Conservation (phyloP, 306 rosid genomes). For the Myrica gale region DNA sequence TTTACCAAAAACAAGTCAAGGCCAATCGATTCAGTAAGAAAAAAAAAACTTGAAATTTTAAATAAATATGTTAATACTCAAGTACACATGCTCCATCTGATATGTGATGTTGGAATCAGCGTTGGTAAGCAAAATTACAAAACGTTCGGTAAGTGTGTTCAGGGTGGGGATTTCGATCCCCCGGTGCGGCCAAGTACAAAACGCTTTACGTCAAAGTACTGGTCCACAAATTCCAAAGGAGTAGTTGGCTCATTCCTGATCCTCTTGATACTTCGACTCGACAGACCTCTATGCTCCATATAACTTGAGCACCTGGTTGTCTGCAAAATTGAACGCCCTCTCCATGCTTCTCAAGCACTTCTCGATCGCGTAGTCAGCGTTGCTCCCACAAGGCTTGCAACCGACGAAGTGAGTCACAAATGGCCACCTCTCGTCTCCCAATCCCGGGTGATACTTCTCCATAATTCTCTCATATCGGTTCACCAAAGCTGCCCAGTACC, state of each 20-base stretch:
- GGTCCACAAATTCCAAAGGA: constrained; percentile 73
- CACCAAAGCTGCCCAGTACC: constrained; percentile 97
- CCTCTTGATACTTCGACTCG: constrained; percentile 92
- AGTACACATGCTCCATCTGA: too few species aligned
- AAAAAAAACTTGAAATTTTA: too few species aligned
- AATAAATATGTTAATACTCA: too few species aligned
- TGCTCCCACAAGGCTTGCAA: constrained; percentile 98
- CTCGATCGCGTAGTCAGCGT: constrained; percentile 96
- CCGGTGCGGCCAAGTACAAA: neutral
- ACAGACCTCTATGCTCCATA: constrained; percentile 91
- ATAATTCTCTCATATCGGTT: constrained; percentile 93
- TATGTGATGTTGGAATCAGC: too few species aligned
- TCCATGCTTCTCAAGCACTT: constrained; percentile 93
- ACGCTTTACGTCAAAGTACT: constrained; percentile 44
- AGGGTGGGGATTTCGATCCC: neutral
- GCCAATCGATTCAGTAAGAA: too few species aligned
- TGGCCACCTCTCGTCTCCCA: constrained; percentile 99
- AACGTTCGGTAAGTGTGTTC: neutral
- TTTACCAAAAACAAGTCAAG: too few species aligned
- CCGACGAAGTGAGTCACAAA: constrained; percentile 98
- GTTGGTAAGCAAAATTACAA: too few species aligned
- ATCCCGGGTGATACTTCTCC: constrained; percentile 91
- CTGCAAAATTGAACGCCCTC: constrained; percentile 96
- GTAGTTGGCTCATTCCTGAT: constrained; percentile 79
- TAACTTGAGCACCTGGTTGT: constrained; percentile 84